Evolutionary conservation across 257 asterid genomes (phyloP).

Genomic region (Buddleja alternifolia): DNA sequence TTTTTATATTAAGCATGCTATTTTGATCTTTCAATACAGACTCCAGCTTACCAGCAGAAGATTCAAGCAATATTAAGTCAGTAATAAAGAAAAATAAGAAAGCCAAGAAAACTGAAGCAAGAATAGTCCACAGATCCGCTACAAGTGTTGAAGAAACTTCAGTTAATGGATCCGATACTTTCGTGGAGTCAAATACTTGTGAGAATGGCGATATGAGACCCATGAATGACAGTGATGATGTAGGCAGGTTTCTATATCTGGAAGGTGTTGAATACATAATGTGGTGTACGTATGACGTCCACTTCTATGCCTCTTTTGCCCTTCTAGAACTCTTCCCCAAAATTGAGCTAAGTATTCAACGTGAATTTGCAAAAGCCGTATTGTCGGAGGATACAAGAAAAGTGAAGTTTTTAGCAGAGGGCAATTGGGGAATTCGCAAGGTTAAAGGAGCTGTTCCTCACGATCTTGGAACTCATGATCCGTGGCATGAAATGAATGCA

Average conservation of each 20-base stretch:
- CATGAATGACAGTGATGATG: conserved; percentile 59
- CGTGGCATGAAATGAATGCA: conserved; percentile 99
- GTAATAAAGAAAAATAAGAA: conserved; percentile 34
- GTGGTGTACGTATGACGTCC: conserved; percentile 99
- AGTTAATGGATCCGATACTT: conserved; percentile 35
- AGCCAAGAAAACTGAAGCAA: conserved; percentile 43
- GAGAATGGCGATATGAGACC: conserved; percentile 31
- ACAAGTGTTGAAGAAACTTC: conserved; percentile 30
- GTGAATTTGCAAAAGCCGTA: conserved; percentile 92
- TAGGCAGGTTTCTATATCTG: conserved; percentile 85
- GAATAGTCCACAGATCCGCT: conserved; percentile 37
- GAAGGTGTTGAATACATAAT: conserved; percentile 97
- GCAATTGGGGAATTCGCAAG: conserved; percentile 89
- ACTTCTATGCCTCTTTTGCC: conserved; percentile 97
- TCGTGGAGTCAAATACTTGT: conserved; percentile 21
- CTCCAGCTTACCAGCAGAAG: conserved; percentile 57
- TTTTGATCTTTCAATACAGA: conserved; percentile 47
- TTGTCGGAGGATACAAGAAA: conserved; percentile 74
- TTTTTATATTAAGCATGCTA: background rate
- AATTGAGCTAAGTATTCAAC: conserved; percentile 94
- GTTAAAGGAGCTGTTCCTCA: conserved; percentile 96
- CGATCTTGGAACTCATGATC: conserved; percentile 97
- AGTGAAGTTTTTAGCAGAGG: conserved; percentile 86
- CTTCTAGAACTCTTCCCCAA: conserved; percentile 92
- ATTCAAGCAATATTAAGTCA: conserved; percentile 43